These are phyloP conservation scores for Wickerhamiella cacticola DNA, from an alignment of 805 yeast species.

Conservation along the genomic window DNA sequence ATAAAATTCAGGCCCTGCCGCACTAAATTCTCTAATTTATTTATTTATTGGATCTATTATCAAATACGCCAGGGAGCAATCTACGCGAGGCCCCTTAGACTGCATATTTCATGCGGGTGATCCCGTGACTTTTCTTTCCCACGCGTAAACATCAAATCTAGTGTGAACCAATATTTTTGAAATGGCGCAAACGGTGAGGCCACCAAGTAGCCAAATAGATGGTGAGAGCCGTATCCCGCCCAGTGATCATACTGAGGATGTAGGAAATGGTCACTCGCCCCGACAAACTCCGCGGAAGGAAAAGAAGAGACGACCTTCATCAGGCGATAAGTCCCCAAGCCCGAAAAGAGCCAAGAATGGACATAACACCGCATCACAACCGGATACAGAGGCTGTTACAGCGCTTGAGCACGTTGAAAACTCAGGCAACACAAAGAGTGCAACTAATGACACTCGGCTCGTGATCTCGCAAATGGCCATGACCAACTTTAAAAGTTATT, in stretches of 20 bases:
- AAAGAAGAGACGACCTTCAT: background rate
- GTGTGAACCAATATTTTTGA: background rate
- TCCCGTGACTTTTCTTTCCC: slow-evolving; percentile 5
- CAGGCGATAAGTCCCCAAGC: background rate
- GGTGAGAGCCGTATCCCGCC: background rate
- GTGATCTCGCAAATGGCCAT: slow-evolving; percentile 65
- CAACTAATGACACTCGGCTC: slow-evolving; percentile 33
- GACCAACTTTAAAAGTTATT: slow-evolving; percentile 87
- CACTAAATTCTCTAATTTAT: background rate
- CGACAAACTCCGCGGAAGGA: background rate
- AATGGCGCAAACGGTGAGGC: background rate
- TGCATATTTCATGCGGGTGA: background rate
- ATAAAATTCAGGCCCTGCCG: background rate
- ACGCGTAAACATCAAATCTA: slow-evolving; percentile 2
- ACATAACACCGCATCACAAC: background rate
- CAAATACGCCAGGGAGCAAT: too few species aligned
- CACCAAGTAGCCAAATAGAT: background rate
- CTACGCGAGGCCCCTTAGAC: too few species aligned
- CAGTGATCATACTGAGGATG: background rate
- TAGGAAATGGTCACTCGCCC: background rate
- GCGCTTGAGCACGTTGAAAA: background rate
- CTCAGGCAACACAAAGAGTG: background rate
- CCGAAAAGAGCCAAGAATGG: background rate
- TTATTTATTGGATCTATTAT: too few species aligned
- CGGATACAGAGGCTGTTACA: background rate